Percentiles rank a stretch among this genome's conserved stretches.
Conservation (phyloP, 2,329 filamentous ascomycete genomes). For the Diplocarpon mali region DNA sequence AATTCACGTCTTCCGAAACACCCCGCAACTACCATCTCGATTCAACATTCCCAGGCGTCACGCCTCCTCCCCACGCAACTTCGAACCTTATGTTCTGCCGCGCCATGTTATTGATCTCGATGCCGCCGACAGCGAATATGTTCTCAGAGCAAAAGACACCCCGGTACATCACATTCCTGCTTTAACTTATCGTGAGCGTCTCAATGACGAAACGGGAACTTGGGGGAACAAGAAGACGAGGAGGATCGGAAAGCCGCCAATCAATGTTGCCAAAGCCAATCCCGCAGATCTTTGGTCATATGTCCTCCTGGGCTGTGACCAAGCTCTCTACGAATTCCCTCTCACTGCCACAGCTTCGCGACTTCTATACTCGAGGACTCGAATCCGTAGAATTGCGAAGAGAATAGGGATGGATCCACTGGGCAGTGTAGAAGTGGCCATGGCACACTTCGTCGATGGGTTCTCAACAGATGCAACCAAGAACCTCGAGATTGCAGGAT, state of each 20-base stretch:
- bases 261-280: neutral
- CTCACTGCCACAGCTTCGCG: neutral
- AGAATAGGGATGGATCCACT: neutral
- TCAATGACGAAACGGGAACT: no score
- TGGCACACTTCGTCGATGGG: conserved; percentile 3
- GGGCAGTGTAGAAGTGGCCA: conserved; percentile 3
- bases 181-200: no score
- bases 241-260: neutral
- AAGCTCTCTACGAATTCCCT: no score
- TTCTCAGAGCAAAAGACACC: conserved; percentile 27
- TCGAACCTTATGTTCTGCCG: conserved; percentile 28
- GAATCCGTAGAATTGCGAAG: neutral
- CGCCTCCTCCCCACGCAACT: conserved; percentile 2
- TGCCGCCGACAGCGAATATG: conserved; percentile 33
- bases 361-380: neutral
- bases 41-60: conserved; percentile 6
- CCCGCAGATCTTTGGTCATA: conserved; percentile 17
- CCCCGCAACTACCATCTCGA: neutral
- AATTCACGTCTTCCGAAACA: conserved; percentile 10
- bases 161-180: neutral
- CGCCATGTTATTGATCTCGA: conserved; percentile 41
- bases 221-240: no score
- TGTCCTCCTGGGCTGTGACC: conserved; percentile 14
- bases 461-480: conserved; percentile 2
- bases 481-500: conserved; percentile 6